Conservation (phyloP, 148 eudicot species). For the Vaccinium myrtillus region DNA sequence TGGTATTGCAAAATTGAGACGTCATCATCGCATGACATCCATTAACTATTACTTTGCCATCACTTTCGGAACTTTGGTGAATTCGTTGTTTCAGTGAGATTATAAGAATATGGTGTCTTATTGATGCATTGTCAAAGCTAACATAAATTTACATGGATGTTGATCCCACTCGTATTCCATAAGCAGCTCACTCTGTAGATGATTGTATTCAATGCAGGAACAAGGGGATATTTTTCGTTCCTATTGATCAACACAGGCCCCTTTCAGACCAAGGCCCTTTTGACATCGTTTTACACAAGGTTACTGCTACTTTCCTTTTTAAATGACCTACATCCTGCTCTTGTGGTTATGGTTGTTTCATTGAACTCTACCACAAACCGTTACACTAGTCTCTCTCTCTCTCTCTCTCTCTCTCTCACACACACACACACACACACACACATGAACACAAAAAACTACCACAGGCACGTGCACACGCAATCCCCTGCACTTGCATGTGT, state of each 20-base stretch:
- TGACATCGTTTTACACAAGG: constrained; percentile 93
- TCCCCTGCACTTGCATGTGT: neutral
- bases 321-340: neutral
- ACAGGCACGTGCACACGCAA: neutral
- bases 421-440: neutral
- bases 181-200: constrained; percentile 2
- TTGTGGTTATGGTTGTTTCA: neutral
- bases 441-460: neutral
- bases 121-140: constrained; percentile 12
- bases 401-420: neutral
- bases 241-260: constrained; percentile 75
- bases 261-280: constrained; percentile 97
- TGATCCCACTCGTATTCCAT: neutral
- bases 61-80: neutral
- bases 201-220: constrained; percentile 46
- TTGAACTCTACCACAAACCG: neutral
- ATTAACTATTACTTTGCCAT: neutral
- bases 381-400: neutral
- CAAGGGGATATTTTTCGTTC: constrained; percentile 83
- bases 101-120: neutral
- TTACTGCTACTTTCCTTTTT: constrained; percentile 24
- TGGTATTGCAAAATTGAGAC: neutral
- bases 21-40: neutral
- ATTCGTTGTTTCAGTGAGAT: neutral
- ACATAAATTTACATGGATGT: neutral